phyloP scores from a whole-genome alignment of 768 basidiomycete species.

The Xerocomus brunneocitrinus region DNA sequence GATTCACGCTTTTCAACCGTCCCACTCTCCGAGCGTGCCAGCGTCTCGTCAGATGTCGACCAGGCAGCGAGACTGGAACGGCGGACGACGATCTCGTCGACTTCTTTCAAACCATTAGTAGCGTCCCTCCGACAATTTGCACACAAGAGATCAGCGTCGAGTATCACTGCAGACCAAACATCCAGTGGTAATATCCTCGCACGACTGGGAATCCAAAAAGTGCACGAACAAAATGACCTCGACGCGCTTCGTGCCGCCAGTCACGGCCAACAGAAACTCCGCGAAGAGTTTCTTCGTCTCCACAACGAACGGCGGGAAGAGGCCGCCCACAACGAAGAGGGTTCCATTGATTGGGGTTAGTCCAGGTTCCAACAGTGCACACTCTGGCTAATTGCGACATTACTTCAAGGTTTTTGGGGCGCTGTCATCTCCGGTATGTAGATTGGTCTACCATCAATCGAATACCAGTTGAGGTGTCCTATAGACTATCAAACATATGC shows the following conservation, averaged over 20 bases:
- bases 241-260: conserved; percentile 44
- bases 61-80: conserved; percentile 22
- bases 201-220: conserved; percentile 46
- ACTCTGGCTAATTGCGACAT: conserved; percentile 4
- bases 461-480: conserved; percentile 3
- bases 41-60: conserved; percentile 28
- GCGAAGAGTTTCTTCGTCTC: conserved; percentile 69
- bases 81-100: conserved; percentile 29
- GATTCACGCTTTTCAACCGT: conserved; percentile 50
- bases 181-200: conserved; percentile 47
- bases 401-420: conserved; percentile 83
- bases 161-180: conserved; percentile 44
- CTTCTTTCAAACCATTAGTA: conserved; percentile 15
- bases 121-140: conserved; percentile 26
- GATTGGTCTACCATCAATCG: not conserved
- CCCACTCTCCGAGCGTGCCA: conserved; percentile 36
- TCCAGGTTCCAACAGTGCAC: not conserved
- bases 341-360: conserved; percentile 75
- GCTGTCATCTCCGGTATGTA: conserved; percentile 77
- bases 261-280: conserved; percentile 66
- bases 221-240: conserved; percentile 36
- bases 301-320: conserved; percentile 51
- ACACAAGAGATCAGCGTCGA: conserved; percentile 64
- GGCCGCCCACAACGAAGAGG: conserved; percentile 36
- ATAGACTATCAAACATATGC: conserved; percentile 89